Evolutionary conservation across 192 early-diverging fungal species (phyloP).

Genomic region (Backusella macrospora): DNA sequence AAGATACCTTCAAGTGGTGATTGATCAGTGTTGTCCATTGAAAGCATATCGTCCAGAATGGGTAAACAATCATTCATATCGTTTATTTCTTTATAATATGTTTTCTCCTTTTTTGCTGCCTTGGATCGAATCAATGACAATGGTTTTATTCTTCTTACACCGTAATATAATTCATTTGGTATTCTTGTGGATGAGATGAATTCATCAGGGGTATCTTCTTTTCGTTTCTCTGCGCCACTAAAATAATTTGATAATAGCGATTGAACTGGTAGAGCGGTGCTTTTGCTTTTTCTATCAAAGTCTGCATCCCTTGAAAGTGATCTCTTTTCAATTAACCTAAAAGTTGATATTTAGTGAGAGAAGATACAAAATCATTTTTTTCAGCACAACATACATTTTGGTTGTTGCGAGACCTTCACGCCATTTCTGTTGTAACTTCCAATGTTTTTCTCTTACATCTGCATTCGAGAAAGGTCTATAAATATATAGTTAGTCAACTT

Average conservation of each 20-base stretch:
- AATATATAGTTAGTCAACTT: not conserved
- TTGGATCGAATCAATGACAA: slow-evolving; percentile 11
- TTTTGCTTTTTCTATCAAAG: not conserved
- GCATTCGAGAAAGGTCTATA: slow-evolving; percentile 27
- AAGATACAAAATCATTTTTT: not conserved
- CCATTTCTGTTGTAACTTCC: slow-evolving; percentile 32
- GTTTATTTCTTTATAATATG: slow-evolving; percentile 29
- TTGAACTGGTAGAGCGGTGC: slow-evolving; percentile 8
- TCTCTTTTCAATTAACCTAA: not conserved
- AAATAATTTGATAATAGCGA: slow-evolving; percentile 42
- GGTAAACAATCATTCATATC: slow-evolving; percentile 33
- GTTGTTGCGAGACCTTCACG: slow-evolving; percentile 35
- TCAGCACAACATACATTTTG: slow-evolving; percentile 34
- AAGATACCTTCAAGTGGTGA: slow-evolving; percentile 54
- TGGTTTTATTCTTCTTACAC: slow-evolving; percentile 39
- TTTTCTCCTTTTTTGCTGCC: not conserved
- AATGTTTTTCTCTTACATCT: slow-evolving; percentile 20
- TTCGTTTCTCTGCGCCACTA: slow-evolving; percentile 39
- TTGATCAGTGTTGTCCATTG: not conserved
- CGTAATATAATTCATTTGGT: slow-evolving; percentile 40
- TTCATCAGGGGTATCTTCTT: slow-evolving; percentile 45
- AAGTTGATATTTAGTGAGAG: not conserved
- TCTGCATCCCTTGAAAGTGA: not conserved
- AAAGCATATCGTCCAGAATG: slow-evolving; percentile 18
- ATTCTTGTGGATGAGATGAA: slow-evolving; percentile 26